These are phyloP conservation scores for Rubroshorea leprosula DNA, from an alignment of 345 rosid species.

Conservation along the genomic window DNA sequence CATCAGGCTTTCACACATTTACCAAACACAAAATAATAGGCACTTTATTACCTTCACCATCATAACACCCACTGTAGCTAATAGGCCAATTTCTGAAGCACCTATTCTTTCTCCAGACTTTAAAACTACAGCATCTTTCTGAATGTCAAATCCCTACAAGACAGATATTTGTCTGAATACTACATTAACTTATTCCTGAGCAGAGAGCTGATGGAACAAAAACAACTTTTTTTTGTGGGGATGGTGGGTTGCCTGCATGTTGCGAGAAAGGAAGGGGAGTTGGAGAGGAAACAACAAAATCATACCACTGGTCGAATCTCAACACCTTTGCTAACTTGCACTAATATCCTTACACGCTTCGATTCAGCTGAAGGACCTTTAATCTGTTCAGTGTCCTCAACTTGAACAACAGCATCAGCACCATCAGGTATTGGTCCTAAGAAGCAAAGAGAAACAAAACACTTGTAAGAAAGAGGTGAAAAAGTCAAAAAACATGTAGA, in stretches of 20 bases:
- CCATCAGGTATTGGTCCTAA: constrained; percentile 95
- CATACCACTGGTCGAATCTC: constrained; percentile 97
- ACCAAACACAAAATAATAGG: constrained; percentile 18
- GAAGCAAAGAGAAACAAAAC: background rate
- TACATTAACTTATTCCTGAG: background rate
- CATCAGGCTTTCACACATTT: constrained; percentile 10
- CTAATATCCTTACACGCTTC: constrained; percentile 59
- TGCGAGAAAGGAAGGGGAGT: background rate
- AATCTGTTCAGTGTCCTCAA: constrained; percentile 69
- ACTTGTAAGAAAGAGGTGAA: background rate
- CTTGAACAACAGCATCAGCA: constrained; percentile 97
- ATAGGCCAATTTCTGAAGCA: constrained; percentile 87
- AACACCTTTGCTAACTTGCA: constrained; percentile 54
- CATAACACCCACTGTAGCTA: constrained; percentile 77
- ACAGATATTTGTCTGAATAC: constrained; percentile 13
- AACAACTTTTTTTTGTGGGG: too few species aligned
- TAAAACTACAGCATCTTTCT: constrained; percentile 57
- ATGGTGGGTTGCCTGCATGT: too few species aligned
- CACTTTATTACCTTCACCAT: constrained; percentile 63
- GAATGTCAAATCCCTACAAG: constrained; percentile 78
- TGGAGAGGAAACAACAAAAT: background rate
- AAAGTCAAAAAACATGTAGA: background rate
- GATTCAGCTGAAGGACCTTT: constrained; percentile 26
- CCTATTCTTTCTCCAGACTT: constrained; percentile 72
- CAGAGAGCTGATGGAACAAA: too few species aligned